A percentile compares a stretch with the other conserved stretches of the same genome.
phyloP scores from a whole-genome alignment of 768 basidiomycete genomes.

The Lactarius sanguifluus region DNA sequence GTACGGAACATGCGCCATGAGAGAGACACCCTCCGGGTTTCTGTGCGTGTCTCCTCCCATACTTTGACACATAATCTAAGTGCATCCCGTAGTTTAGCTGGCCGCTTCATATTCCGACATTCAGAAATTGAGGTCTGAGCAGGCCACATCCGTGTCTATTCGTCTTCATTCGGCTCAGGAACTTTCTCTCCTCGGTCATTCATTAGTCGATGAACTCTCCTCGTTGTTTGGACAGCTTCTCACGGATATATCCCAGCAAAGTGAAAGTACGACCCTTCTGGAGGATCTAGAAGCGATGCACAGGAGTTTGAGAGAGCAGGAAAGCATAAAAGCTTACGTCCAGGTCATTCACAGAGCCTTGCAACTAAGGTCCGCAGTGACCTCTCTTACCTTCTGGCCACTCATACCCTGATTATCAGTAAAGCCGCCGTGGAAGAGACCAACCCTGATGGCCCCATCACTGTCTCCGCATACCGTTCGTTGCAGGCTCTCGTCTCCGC shows the following conservation, averaged over 20 bases:
- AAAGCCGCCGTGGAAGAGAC: slow-evolving; percentile 59
- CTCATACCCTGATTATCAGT: slow-evolving; percentile 38
- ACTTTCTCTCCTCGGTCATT: slow-evolving; percentile 73
- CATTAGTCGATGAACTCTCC: slow-evolving; percentile 73
- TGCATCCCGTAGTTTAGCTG: slow-evolving; percentile 56
- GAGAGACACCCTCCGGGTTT: slow-evolving; percentile 32
- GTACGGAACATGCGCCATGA: slow-evolving; percentile 45
- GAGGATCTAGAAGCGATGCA: slow-evolving; percentile 84
- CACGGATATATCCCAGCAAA: slow-evolving; percentile 51
- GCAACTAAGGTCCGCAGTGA: slow-evolving; percentile 56
- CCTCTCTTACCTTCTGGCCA: not conserved
- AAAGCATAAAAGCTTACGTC: slow-evolving; percentile 74
- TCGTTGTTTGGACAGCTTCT: slow-evolving; percentile 64
- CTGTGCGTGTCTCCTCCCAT: slow-evolving; percentile 34
- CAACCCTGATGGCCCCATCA: slow-evolving; percentile 43
- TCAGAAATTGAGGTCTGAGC: slow-evolving; percentile 47
- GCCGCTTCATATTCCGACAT: slow-evolving; percentile 50
- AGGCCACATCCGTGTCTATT: slow-evolving; percentile 47
- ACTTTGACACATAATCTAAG: slow-evolving; percentile 35
- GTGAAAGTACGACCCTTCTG: slow-evolving; percentile 61
- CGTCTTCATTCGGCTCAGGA: slow-evolving; percentile 67
- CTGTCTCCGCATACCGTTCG: slow-evolving; percentile 52
- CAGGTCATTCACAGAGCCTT: slow-evolving; percentile 70
- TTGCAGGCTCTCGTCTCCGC: slow-evolving; percentile 61
- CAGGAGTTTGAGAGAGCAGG: slow-evolving; percentile 70